These are phyloP conservation scores for Curvularia eragrostidis DNA, from an alignment of 2,329 filamentous ascomycete genomes.

Conservation along the genomic window DNA sequence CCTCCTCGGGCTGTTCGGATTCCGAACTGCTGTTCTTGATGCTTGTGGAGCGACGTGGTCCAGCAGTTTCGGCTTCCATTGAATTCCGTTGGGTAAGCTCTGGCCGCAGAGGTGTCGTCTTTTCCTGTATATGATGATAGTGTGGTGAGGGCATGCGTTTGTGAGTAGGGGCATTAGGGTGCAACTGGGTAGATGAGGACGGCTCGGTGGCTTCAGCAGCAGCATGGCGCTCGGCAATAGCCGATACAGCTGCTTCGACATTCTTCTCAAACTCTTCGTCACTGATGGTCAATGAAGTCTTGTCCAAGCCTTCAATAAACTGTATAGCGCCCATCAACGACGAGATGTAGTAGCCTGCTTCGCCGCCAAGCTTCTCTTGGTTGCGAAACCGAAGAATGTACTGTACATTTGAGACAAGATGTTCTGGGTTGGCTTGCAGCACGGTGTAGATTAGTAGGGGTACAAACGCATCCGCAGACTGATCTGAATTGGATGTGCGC, in stretches of 20 bases:
- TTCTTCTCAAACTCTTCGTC: constrained; percentile 96
- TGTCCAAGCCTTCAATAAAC: constrained; percentile 95
- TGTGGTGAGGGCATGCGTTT: constrained; percentile 52
- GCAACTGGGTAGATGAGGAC: constrained; percentile 25
- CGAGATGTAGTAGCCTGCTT: constrained; percentile 97
- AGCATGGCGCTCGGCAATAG: constrained; percentile 87
- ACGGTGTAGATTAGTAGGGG: constrained; percentile 93
- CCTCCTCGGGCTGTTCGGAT: constrained; percentile 65
- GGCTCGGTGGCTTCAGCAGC: constrained; percentile 47
- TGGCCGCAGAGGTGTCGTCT: constrained; percentile 59
- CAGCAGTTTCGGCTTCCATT: constrained; percentile 65
- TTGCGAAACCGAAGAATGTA: constrained; percentile 97
- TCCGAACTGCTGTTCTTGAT: constrained; percentile 50
- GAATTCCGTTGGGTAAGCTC: constrained; percentile 67
- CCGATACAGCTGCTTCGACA: constrained; percentile 94
- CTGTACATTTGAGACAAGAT: constrained; percentile 96
- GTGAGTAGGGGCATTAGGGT: constrained; percentile 36
- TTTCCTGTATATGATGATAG: constrained; percentile 55
- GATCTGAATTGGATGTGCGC: constrained; percentile 90
- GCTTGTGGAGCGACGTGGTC: constrained; percentile 62
- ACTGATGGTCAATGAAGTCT: constrained; percentile 88
- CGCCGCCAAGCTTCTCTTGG: constrained; percentile 95
- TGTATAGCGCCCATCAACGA: constrained; percentile 95
- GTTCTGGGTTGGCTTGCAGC: constrained; percentile 90
- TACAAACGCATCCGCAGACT: constrained; percentile 93